These are phyloP conservation scores for Trichoderma orchidacearum DNA, from an alignment of 495 filamentous ascomycete genomes.

Conservation along the genomic window DNA sequence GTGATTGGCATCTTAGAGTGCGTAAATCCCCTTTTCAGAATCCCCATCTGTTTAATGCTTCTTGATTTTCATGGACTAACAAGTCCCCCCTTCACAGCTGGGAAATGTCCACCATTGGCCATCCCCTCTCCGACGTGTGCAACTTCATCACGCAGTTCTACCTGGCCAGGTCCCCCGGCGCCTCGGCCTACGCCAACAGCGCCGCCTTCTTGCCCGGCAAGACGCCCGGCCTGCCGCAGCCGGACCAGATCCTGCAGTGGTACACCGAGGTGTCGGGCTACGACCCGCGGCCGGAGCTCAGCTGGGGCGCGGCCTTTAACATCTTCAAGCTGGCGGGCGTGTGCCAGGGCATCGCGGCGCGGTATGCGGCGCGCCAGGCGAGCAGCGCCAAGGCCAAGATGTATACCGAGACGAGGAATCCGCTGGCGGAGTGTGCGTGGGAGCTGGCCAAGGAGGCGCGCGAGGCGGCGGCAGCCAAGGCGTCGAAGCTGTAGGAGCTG, in stretches of 20 bases:
- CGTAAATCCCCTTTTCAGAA: slow-evolving; percentile 14
- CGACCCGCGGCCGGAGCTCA: slow-evolving; percentile 51
- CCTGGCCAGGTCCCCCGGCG: slow-evolving; percentile 21
- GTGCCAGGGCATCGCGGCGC: slow-evolving; percentile 86
- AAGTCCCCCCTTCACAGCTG: slow-evolving; percentile 33
- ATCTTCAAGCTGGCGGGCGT: slow-evolving; percentile 59
- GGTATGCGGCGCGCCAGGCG: slow-evolving; percentile 74
- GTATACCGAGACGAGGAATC: slow-evolving; percentile 50
- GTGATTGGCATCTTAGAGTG: slow-evolving; percentile 89
- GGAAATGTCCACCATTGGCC: slow-evolving; percentile 95
- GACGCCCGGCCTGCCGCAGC: slow-evolving; percentile 61
- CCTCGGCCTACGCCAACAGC: slow-evolving; percentile 18
- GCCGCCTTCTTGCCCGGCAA: slow-evolving; percentile 43
- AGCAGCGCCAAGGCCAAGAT: slow-evolving; percentile 69
- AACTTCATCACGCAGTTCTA: slow-evolving; percentile 64
- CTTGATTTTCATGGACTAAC: slow-evolving; percentile 11
- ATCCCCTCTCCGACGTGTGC: slow-evolving; percentile 77
- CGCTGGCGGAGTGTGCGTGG: slow-evolving; percentile 67
- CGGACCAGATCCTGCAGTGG: slow-evolving; percentile 57
- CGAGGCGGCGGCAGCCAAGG: not conserved
- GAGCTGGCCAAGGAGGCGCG: slow-evolving; percentile 27
- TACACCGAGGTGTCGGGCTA: slow-evolving; percentile 64
- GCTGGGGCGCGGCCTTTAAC: slow-evolving; percentile 51
- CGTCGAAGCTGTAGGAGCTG: not conserved
- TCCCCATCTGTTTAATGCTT: not conserved